Evolutionary conservation across 352 stramenopile genomes (phyloP).

Genomic region (Globisporangium emineosum): DNA sequence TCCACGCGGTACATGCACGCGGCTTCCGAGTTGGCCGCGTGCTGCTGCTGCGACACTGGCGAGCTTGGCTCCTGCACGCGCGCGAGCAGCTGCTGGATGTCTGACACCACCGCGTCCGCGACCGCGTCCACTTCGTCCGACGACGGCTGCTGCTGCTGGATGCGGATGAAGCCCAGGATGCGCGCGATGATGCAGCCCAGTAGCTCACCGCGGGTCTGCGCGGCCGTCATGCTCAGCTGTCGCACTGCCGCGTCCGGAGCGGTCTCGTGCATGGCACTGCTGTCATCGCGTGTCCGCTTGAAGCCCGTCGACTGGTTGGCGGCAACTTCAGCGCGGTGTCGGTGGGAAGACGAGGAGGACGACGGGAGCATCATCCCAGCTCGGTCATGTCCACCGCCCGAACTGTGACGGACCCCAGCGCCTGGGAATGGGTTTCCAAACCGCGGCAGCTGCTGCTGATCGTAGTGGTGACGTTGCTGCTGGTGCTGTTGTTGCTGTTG

Average conservation of each 20-base stretch:
- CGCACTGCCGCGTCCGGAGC: slow-evolving; percentile 53
- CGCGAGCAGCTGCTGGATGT: slow-evolving; percentile 63
- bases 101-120: slow-evolving; percentile 44
- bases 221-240: slow-evolving; percentile 56
- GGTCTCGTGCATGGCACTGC: not conserved
- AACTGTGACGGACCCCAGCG: not conserved
- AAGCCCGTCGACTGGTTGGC: slow-evolving; percentile 2
- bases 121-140: slow-evolving; percentile 37
- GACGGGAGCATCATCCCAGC: slow-evolving; percentile 1
- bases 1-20: slow-evolving; percentile 81
- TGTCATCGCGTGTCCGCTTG: slow-evolving; percentile 13
- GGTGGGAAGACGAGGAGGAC: not conserved
- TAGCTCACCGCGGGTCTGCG: slow-evolving; percentile 58
- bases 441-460: slow-evolving; percentile 12
- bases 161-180: slow-evolving; percentile 61
- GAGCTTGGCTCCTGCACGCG: slow-evolving; percentile 38
- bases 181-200: slow-evolving; percentile 63
- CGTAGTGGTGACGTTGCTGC: slow-evolving; percentile 11
- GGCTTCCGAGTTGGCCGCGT: slow-evolving; percentile 43
- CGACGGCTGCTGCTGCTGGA: slow-evolving; percentile 35
- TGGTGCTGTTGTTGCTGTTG: slow-evolving; percentile 7
- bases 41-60: slow-evolving; percentile 13
- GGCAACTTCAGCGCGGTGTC: not conserved
- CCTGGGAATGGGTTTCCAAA: slow-evolving; percentile 16
- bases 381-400: slow-evolving; percentile 1